Conservation (phyloP, 73 alveolate genomes). For the Tetrahymena borealis region DNA sequence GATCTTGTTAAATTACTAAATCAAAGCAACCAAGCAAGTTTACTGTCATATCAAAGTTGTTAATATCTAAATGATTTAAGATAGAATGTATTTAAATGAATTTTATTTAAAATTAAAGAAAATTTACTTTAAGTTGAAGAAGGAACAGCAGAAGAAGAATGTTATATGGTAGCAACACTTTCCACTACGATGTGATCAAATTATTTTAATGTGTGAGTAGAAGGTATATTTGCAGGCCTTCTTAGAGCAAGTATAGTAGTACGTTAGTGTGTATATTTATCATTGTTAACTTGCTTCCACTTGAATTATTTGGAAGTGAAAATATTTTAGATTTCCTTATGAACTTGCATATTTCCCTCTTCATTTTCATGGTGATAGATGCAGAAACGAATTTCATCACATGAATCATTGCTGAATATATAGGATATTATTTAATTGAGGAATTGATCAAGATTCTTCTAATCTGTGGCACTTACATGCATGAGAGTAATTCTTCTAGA, state of each 20-base stretch:
- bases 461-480: background rate
- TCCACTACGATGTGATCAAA: background rate
- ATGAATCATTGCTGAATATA: background rate
- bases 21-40: background rate
- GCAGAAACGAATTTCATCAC: background rate
- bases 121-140: background rate
- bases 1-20: background rate
- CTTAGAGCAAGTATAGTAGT: background rate
- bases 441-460: background rate
- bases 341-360: background rate
- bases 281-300: background rate
- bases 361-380: background rate
- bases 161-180: background rate
- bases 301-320: background rate
- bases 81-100: background rate
- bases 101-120: background rate
- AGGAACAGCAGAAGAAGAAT: background rate
- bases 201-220: background rate
- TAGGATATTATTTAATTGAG: background rate
- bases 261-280: background rate
- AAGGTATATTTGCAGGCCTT: background rate
- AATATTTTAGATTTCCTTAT: background rate
- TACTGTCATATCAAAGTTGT: background rate
- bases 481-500: background rate
- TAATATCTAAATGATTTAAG: background rate